Conservation (phyloP, 1,284 basidiomycete species). For the Thecaphora frezii region DNA sequence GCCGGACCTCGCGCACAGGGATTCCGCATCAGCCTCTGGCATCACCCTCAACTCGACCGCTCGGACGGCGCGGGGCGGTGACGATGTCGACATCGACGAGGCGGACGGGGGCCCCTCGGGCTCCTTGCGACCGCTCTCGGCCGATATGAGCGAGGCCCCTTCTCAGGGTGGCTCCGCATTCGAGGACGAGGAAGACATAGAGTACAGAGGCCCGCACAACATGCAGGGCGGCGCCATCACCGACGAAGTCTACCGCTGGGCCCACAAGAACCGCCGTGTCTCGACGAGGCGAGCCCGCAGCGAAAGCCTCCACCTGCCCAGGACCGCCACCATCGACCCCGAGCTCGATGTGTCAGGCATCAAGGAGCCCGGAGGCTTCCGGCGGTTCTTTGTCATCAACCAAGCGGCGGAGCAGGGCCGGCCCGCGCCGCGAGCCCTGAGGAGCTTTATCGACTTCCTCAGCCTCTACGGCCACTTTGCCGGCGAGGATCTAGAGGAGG, state of each 20-base stretch:
- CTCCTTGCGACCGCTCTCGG: neutral
- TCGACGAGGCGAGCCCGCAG: slow-evolving; percentile 35
- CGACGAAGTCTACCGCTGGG: slow-evolving; percentile 57
- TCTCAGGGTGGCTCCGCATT: neutral
- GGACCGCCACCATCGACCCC: slow-evolving; percentile 47
- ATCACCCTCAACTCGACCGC: slow-evolving; percentile 16
- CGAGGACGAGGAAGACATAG: slow-evolving; percentile 22
- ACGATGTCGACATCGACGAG: slow-evolving; percentile 5
- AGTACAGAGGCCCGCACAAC: slow-evolving; percentile 50
- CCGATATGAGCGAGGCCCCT: neutral
- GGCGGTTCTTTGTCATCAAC: slow-evolving; percentile 47
- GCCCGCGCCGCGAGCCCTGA: slow-evolving; percentile 48
- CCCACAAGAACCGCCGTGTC: slow-evolving; percentile 50
- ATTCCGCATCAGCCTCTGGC: slow-evolving; percentile 32
- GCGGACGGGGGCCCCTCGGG: slow-evolving; percentile 11
- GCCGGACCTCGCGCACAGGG: slow-evolving; percentile 13
- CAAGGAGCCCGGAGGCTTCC: slow-evolving; percentile 56
- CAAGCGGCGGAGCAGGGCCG: slow-evolving; percentile 52
- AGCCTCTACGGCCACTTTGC: slow-evolving; percentile 57
- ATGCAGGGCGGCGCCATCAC: slow-evolving; percentile 57
- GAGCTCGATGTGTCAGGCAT: slow-evolving; percentile 47
- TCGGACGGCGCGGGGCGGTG: neutral
- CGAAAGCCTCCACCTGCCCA: slow-evolving; percentile 53
- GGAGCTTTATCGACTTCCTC: slow-evolving; percentile 57
- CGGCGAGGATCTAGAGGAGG: slow-evolving; percentile 51